Evolutionary conservation across 768 basidiomycete species (phyloP).

Genomic region (Suillus spraguei): DNA sequence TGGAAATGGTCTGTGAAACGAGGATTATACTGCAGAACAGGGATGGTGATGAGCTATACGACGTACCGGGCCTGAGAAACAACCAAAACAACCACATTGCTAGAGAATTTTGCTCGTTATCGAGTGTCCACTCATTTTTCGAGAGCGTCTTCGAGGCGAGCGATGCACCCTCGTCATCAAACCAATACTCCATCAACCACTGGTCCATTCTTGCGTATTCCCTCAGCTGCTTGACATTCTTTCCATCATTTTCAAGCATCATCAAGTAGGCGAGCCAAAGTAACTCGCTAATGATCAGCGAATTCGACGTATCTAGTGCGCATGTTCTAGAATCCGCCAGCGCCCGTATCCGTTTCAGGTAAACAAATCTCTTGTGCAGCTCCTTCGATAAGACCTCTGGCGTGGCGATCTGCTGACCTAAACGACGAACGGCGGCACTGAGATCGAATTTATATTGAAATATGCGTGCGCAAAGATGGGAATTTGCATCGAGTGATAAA

Average conservation of each 20-base stretch:
- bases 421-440: slow-evolving; percentile 48
- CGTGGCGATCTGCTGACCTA: slow-evolving; percentile 43
- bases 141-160: slow-evolving; percentile 42
- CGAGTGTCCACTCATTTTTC: slow-evolving; percentile 58
- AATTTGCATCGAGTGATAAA: slow-evolving; percentile 56
- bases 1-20: slow-evolving; percentile 48
- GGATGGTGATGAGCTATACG: neutral
- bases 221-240: slow-evolving; percentile 70
- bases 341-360: slow-evolving; percentile 57
- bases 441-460: slow-evolving; percentile 72
- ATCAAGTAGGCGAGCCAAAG: slow-evolving; percentile 74
- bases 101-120: slow-evolving; percentile 53
- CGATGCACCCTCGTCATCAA: slow-evolving; percentile 60
- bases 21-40: neutral
- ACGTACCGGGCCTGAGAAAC: slow-evolving; percentile 61
- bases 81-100: slow-evolving; percentile 86
- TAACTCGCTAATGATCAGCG: slow-evolving; percentile 34
- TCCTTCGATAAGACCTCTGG: slow-evolving; percentile 58
- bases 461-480: slow-evolving; percentile 72
- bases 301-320: slow-evolving; percentile 25
- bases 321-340: slow-evolving; percentile 29
- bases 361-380: slow-evolving; percentile 59
- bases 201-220: slow-evolving; percentile 62
- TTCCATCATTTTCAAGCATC: slow-evolving; percentile 81
- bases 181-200: slow-evolving; percentile 73